Evolutionary conservation across 2,329 filamentous ascomycete species (phyloP).

Genomic region (Paecilomyces sp.): DNA sequence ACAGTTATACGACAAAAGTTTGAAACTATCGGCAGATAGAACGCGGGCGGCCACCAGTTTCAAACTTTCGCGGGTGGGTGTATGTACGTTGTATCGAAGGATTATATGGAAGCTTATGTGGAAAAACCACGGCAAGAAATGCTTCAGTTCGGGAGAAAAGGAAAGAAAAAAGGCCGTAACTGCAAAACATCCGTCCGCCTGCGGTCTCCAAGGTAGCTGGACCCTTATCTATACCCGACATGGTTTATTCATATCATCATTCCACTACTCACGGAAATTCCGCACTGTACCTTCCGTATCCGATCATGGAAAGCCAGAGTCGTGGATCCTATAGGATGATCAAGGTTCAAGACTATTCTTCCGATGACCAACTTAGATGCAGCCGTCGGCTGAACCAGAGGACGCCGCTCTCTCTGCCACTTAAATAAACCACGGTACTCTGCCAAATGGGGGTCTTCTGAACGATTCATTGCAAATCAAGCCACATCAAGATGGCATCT

Average conservation of each 20-base stretch:
- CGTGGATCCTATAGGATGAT: not conserved
- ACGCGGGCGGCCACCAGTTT: too few relatives aligned
- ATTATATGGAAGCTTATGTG: too few relatives aligned
- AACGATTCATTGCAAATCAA: not conserved
- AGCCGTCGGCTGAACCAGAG: not conserved
- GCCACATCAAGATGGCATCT: not conserved
- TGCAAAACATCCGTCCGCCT: not conserved
- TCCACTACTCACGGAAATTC: not conserved
- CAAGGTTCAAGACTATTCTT: not conserved
- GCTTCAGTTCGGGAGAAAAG: too few relatives aligned
- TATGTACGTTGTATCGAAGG: too few relatives aligned
- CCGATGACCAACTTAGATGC: not conserved
- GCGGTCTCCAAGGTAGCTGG: not conserved
- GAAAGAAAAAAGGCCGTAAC: too few relatives aligned
- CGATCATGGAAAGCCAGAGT: not conserved
- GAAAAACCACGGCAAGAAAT: too few relatives aligned
- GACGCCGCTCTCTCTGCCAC: not conserved
- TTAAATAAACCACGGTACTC: not conserved
- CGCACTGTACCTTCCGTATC: not conserved
- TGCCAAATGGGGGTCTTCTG: not conserved
- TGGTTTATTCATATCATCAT: not conserved
- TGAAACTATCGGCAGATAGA: too few relatives aligned
- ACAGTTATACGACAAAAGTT: too few relatives aligned
- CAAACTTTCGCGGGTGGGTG: too few relatives aligned
- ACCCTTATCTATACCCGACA: not conserved